Base-by-base conservation (phyloP, 179 eudicot species). In the Spinacia oleracea region DNA sequence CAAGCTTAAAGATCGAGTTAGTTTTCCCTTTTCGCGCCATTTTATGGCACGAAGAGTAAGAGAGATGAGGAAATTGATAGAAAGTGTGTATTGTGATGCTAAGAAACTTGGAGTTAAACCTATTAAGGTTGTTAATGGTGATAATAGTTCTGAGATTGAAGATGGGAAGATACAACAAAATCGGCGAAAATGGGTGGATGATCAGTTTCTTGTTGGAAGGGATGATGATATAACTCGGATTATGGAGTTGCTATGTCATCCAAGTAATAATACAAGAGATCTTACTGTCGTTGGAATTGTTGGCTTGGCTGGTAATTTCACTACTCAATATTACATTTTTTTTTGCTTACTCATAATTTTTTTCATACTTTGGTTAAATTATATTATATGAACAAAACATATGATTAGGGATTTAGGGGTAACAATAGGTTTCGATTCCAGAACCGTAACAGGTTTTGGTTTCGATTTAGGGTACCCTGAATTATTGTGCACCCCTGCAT, bases 281-380 rank as follows among this genome's bases (percentile, higher is more conserved):
- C 56, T 79, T 2, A 42, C 73, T 6, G 70, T 77, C 18, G 14
- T 82, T 11, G 83, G 78, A 56, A 85, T 85, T 68, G 74, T 79
- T 6, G 87, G 85, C 15, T 75, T 82, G 58, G 78, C 76, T 29
- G 87, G 85, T 85, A 63, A 31, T 20, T 48, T 11, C 5, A 34
- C 1, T 29, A 63, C 10, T 7, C 12, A 9, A 23, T 4, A 9
- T 23, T 1, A 7, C n/a, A n/a, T n/a, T 9, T 23, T 9, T 58
- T n/a, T 29, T 9, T 60, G 32, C 53, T 12, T 72, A 18, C 9
- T 51, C 32, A 25, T 15, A 48, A 14, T 46, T 71, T 46, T 10
- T n/a, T n/a, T n/a, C n/a, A n/a, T n/a, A n/a, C 2, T 23, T 20
- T 14, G 59, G 29, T 16, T 45, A 2, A 71, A 34, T n/a, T n/a